These are phyloP conservation scores for Chytriomyces sp. DNA, from an alignment of 192 early-diverging fungal genomes.

Conservation along the genomic window DNA sequence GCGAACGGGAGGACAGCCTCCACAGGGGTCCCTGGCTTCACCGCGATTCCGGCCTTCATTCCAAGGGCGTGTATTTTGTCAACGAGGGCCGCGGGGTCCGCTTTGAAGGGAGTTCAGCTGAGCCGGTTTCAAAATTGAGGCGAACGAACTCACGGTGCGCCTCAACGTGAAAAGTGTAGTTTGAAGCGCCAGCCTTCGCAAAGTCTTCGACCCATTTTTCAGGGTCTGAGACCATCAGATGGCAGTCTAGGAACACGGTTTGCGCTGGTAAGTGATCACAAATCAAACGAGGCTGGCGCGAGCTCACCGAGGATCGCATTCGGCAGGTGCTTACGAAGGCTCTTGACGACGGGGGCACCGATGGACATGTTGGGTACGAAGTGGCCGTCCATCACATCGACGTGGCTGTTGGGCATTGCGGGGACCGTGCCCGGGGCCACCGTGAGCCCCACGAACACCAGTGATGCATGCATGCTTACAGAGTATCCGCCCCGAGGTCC, in stretches of 20 bases:
- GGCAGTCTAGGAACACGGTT: conserved; percentile 60
- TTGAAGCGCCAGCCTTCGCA: conserved; percentile 82
- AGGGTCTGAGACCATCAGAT: conserved; percentile 75
- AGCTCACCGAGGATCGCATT: conserved; percentile 80
- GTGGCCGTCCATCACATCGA: conserved; percentile 96
- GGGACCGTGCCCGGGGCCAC: neutral
- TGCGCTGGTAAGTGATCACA: neutral
- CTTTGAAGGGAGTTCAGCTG: neutral
- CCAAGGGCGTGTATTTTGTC: conserved; percentile 33
- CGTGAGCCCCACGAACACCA: neutral
- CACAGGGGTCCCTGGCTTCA: conserved; percentile 87
- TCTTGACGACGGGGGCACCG: conserved; percentile 89
- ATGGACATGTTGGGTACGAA: conserved; percentile 98
- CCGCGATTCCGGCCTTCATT: conserved; percentile 65
- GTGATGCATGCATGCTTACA: conserved; percentile 51
- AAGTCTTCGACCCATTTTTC: conserved; percentile 94
- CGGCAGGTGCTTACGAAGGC: conserved; percentile 77
- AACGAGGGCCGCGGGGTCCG: conserved; percentile 75
- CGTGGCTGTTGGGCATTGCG: conserved; percentile 36
- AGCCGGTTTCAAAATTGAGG: neutral
- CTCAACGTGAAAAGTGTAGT: conserved; percentile 93
- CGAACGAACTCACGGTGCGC: conserved; percentile 58
- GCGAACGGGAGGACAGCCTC: conserved; percentile 40
- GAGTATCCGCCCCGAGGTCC: conserved; percentile 86
- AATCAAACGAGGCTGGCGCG: neutral